Percentiles rank a stretch among this genome's conserved stretches.
Evolutionary conservation across 148 eudicot species (phyloP).

Genomic region (Talinum fruticosum): DNA sequence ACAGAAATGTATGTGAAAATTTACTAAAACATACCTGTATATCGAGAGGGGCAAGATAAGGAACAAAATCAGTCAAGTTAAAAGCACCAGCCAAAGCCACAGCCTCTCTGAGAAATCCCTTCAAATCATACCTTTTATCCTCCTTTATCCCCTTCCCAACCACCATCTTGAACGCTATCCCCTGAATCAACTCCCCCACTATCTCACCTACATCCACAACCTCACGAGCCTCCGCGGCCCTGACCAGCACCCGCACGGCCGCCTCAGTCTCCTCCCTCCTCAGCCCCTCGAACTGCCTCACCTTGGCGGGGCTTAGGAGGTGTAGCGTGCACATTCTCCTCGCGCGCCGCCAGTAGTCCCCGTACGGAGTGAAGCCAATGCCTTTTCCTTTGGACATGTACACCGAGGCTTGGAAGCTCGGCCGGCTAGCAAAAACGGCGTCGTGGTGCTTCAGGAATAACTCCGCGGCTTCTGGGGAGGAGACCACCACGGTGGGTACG

Average conservation of each 20-base stretch:
- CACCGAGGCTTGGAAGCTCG: neutral
- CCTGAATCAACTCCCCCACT: slow-evolving; percentile 4
- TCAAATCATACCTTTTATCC: slow-evolving; percentile 12
- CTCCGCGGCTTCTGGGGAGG: slow-evolving; percentile 14
- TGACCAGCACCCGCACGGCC: neutral
- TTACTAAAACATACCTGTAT: slow-evolving; percentile 25
- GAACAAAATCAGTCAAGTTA: slow-evolving; percentile 22
- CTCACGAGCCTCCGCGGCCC: neutral
- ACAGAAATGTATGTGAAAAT: too few species aligned
- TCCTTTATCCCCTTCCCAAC: slow-evolving; percentile 18
- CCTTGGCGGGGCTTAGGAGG: neutral
- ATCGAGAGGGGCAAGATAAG: slow-evolving; percentile 20
- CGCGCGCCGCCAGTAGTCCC: slow-evolving; percentile 14
- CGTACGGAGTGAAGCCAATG: slow-evolving; percentile 15
- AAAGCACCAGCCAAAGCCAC: slow-evolving; percentile 12
- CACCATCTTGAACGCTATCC: too few species aligned
- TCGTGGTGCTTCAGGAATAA: slow-evolving; percentile 16
- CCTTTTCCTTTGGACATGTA: slow-evolving; percentile 15
- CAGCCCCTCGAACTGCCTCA: slow-evolving; percentile 2
- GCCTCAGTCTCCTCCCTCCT: slow-evolving; percentile 7
- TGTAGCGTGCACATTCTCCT: slow-evolving; percentile 9
- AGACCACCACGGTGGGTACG: slow-evolving; percentile 10
- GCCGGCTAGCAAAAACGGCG: slow-evolving; percentile 11
- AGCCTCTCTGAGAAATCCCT: neutral
- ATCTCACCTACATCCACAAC: slow-evolving; percentile 9